Conservation (phyloP, 1,139 yeast species). For the Geotrichum europaeum region DNA sequence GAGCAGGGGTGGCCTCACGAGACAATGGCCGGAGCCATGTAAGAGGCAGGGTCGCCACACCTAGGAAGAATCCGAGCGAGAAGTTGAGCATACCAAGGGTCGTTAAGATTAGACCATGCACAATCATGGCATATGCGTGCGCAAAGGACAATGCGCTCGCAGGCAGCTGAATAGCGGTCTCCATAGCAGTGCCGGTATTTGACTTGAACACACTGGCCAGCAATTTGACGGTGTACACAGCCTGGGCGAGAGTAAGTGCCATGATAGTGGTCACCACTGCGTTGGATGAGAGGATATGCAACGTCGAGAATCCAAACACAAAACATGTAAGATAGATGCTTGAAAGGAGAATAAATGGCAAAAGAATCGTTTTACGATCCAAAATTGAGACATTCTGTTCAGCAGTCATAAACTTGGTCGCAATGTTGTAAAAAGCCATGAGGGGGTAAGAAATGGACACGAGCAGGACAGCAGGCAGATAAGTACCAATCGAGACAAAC, state of each 20-base stretch:
- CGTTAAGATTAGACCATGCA: constrained; percentile 62
- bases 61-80: constrained; percentile 67
- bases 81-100: constrained; percentile 79
- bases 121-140: constrained; percentile 46
- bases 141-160: constrained; percentile 21
- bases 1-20: not conserved
- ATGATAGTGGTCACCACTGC: constrained; percentile 16
- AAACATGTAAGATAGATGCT: constrained; percentile 21
- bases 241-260: constrained; percentile 14
- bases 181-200: not conserved
- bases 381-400: constrained; percentile 2
- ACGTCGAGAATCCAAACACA: constrained; percentile 21
- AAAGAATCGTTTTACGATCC: constrained; percentile 10
- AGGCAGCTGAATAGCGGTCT: constrained; percentile 6
- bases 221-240: not conserved
- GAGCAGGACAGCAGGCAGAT: constrained; percentile 78
- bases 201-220: not conserved
- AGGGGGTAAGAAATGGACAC: constrained; percentile 66
- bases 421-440: constrained; percentile 51
- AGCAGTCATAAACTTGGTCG: constrained; percentile 20
- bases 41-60: constrained; percentile 64
- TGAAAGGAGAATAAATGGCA: constrained; percentile 25
- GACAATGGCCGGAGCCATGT: constrained; percentile 50
- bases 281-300: constrained; percentile 19
- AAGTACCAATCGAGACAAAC: constrained; percentile 92